Evolutionary conservation across 1,139 yeast genomes (phyloP).

Genomic region (Taphrina sp.): DNA sequence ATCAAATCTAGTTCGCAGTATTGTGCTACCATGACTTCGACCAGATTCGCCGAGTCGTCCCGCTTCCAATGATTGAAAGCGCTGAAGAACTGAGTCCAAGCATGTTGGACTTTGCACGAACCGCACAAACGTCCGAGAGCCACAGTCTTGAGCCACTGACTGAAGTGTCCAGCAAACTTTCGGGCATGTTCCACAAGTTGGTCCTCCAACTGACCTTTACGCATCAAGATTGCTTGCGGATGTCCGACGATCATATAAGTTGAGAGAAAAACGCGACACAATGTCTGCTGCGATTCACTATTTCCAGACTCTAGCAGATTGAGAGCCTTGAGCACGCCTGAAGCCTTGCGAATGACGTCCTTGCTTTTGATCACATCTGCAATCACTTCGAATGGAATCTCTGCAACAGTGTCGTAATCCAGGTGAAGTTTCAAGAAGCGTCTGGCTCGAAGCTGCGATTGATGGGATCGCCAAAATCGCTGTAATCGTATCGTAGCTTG

Average conservation of each 20-base stretch:
- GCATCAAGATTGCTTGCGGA: conserved; percentile 19
- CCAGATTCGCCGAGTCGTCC: conserved; percentile 18
- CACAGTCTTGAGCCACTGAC: neutral
- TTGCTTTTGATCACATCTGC: conserved; percentile 12
- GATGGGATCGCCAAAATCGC: conserved; percentile 1
- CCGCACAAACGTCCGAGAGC: neutral
- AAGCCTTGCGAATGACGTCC: neutral
- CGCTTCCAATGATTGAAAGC: conserved; percentile 26
- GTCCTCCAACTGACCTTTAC: conserved; percentile 5
- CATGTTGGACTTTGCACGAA: neutral
- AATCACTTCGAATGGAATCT: conserved; percentile 16
- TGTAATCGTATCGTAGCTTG: conserved; percentile 1
- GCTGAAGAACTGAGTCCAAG: conserved; percentile 6
- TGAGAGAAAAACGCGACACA: conserved; percentile 14
- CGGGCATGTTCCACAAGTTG: neutral
- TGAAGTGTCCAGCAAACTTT: conserved; percentile 3
- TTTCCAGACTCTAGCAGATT: neutral
- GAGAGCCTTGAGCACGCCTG: neutral
- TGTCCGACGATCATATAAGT: conserved; percentile 21
- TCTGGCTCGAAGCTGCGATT: neutral
- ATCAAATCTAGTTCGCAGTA: conserved; percentile 30
- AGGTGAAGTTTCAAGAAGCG: conserved; percentile 4
- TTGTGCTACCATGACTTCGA: conserved; percentile 30
- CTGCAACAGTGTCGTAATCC: conserved; percentile 5
- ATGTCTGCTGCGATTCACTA: neutral